These are phyloP conservation scores for Mycena amicta DNA, from an alignment of 768 basidiomycete genomes.

Conservation along the genomic window DNA sequence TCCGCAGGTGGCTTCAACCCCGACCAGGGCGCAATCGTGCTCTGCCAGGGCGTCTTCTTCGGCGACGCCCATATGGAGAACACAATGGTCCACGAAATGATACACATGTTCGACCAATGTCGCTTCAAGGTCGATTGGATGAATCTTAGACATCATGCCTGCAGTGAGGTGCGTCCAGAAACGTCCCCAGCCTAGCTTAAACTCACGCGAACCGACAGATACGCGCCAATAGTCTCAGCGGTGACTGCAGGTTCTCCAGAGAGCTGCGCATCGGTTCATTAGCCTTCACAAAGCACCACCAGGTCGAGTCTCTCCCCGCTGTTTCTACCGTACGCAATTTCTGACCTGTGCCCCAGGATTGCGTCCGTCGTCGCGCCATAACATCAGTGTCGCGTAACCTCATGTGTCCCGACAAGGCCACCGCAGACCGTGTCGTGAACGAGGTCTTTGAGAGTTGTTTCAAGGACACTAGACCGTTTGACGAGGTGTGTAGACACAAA, in stretches of 20 bases:
- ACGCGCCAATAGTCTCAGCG: constrained; percentile 90
- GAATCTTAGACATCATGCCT: constrained; percentile 92
- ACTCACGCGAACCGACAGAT: too few species aligned
- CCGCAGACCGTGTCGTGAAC: constrained; percentile 89
- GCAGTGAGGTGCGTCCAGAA: constrained; percentile 77
- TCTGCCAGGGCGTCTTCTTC: constrained; percentile 86
- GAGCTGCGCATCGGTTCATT: constrained; percentile 79
- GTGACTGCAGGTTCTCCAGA: constrained; percentile 86
- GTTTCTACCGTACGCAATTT: constrained; percentile 13
- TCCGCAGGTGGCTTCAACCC: constrained; percentile 84
- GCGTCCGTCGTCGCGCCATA: constrained; percentile 86
- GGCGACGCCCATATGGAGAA: constrained; percentile 89
- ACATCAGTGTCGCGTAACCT: constrained; percentile 82
- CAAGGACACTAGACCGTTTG: constrained; percentile 93
- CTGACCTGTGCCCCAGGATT: constrained; percentile 55
- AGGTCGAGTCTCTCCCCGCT: constrained; percentile 54
- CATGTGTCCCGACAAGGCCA: constrained; percentile 69
- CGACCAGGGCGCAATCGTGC: constrained; percentile 73
- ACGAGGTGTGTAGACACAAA: constrained; percentile 64
- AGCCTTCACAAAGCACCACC: constrained; percentile 90
- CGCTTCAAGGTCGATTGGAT: constrained; percentile 92
- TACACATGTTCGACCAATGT: constrained; percentile 96
- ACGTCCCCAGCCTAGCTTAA: not conserved
- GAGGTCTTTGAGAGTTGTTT: constrained; percentile 98
- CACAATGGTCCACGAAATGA: constrained; percentile 89